Evolutionary conservation across 2,329 filamentous ascomycete genomes (phyloP).

Genomic region (Verticillium zaregamsianum): DNA sequence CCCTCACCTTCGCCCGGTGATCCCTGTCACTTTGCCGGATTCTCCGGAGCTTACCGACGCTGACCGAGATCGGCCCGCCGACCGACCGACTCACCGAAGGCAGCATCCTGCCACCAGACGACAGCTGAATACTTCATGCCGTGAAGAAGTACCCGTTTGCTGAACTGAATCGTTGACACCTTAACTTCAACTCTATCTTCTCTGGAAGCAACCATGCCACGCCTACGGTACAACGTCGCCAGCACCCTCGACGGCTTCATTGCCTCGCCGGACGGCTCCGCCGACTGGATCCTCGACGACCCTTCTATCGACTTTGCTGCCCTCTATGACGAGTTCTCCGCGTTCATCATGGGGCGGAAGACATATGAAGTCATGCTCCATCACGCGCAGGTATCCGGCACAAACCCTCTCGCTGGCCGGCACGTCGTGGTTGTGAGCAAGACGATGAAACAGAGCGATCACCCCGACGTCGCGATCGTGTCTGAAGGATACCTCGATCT

Average conservation of each 20-base stretch:
- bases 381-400: conserved; percentile 1
- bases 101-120: neutral
- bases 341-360: conserved; percentile 30
- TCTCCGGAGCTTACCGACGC: neutral
- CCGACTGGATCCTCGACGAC: conserved; percentile 26
- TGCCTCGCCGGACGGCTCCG: conserved; percentile 21
- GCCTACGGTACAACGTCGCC: conserved; percentile 27
- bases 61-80: neutral
- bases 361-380: conserved; percentile 25
- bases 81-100: neutral
- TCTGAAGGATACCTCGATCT: conserved; percentile 10
- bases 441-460: conserved; percentile 6
- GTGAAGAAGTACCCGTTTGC: too few relatives aligned
- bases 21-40: neutral
- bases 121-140: too few relatives aligned
- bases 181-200: too few relatives aligned
- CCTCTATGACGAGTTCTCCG: conserved; percentile 24
- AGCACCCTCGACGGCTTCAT: conserved; percentile 30
- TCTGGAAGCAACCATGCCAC: neutral
- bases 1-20: neutral
- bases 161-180: neutral
- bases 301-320: conserved; percentile 24
- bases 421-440: conserved; percentile 24
- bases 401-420: conserved; percentile 16
- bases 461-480: conserved; percentile 18